These are phyloP conservation scores for Fusarium palustre DNA, from an alignment of 2,329 filamentous ascomycete genomes.

Conservation along the genomic window DNA sequence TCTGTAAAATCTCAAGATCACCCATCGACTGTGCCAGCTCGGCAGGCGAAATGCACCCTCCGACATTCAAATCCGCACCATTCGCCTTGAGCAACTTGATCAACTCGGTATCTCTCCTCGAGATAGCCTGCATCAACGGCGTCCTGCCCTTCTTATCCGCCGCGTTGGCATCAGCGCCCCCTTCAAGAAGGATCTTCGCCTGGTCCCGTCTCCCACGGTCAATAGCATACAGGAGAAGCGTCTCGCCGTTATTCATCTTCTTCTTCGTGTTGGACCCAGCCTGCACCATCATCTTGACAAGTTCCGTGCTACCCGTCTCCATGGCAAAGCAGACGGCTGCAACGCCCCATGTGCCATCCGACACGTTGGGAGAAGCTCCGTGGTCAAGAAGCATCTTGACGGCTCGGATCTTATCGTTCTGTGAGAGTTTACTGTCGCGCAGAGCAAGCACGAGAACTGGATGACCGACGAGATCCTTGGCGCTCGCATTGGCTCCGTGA, in stretches of 20 bases:
- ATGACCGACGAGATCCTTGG: conserved; percentile 49
- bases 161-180: conserved; percentile 51
- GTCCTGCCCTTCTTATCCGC: conserved; percentile 49
- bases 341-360: conserved; percentile 39
- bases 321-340: conserved; percentile 45
- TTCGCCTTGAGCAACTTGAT: conserved; percentile 47
- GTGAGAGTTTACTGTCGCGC: conserved; percentile 42
- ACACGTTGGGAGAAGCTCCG: conserved; percentile 50
- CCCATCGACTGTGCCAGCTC: conserved; percentile 45
- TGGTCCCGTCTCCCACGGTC: conserved; percentile 42
- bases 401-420: conserved; percentile 44
- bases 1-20: conserved; percentile 44
- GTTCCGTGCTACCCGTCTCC: conserved; percentile 41
- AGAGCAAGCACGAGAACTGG: conserved; percentile 50
- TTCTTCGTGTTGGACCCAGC: conserved; percentile 47
- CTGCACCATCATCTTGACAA: conserved; percentile 47
- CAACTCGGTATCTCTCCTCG: conserved; percentile 46
- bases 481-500: conserved; percentile 51
- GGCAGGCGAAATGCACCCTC: conserved; percentile 33
- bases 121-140: conserved; percentile 51
- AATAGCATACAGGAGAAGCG: conserved; percentile 50
- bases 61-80: conserved; percentile 44
- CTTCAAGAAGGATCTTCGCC: conserved; percentile 45
- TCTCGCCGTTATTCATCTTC: conserved; percentile 48
- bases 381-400: conserved; percentile 51